Base-by-base conservation (phyloP, 352 stramenopile species). In the Pythium rhizo-oryzae region DNA sequence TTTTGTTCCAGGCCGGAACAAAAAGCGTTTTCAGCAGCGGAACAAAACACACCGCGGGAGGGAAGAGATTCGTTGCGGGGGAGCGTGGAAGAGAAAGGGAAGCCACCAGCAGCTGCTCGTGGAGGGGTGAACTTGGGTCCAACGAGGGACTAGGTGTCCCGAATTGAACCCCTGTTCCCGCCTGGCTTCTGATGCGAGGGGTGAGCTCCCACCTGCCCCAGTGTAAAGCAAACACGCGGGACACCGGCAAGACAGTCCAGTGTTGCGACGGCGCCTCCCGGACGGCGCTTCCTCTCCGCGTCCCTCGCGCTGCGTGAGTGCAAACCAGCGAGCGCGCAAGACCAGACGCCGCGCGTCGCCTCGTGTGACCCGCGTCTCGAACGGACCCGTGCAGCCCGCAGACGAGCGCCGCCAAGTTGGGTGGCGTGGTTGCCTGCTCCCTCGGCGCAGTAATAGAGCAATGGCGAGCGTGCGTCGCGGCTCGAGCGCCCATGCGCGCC, bases 381-480 rank as follows among this genome's bases (percentile, higher is more conserved):
- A 59, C 47, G 7, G 47, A 56, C 11, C 16, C 33, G 59, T 57
- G 25, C 25, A 65, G 21, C 28, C 2, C 16, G 23, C 41, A 49
- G 12, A 19, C 46, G 44, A 30, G 18, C 15, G 8, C 18, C 21
- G 24, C n/a, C 43, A 56, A 56, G 15, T 33, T 55, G 12, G 33
- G 5, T 6, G 19, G 8, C 8, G 16, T 12, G 21, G 41, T 62
- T 53, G 15, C 24, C 39, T n/a, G 39, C 15, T 47, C 53, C 8
- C 12, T 12, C 19, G 23, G 28, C 33, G 2, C 33, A 4, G 15
- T 35, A 28, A n/a, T n/a, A n/a, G n/a, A n/a, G 39, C 8, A 25
- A 71, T 71, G 65, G 47, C 65, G n/a, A 71, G 56, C 24, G 56
- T 66, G 5, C 65, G 65, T 9, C 50, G 65, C 13, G 58, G 56